Base-by-base conservation (phyloP, 1,139 yeast species). In the Casaregolazyma lundiana region DNA sequence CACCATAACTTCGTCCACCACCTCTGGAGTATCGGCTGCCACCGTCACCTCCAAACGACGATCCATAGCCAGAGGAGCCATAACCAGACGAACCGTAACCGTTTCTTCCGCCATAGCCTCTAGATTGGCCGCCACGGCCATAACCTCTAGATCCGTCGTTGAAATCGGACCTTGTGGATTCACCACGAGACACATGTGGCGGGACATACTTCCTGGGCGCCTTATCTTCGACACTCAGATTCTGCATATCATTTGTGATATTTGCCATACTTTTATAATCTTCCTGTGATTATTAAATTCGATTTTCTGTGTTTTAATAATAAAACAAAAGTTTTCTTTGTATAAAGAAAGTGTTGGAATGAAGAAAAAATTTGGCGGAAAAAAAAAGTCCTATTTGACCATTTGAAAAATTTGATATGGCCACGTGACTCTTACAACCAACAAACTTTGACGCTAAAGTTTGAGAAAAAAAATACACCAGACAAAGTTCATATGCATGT, bases 161-260 rank as follows among this genome's bases (percentile, higher is more conserved):
- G 46, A 61, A 59, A 51, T 57, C 55, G 18, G 21, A 18, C 22
- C 29, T 7, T 37, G 50, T 46, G 37, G 48, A 49, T 21, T 38
- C 44, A 21, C 48, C 50, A 40, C 61, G 56, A 11, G 62, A 57
- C 58, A 78, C 72, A 66, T 81, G 88, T 53, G 90, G 90, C 51
- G 90, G 90, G 34, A 82, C 84, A 66, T 83, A 83, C 24, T 62
- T 55, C 35, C 38, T 44, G 13, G 38, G 57, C 52, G 51, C 53
- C 48, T 56, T 58, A 49, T 61, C 69, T 49, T 63, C 61, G 50
- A 73, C 64, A 60, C 63, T 66, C 59, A 75, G 56, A 47, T 72
- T 69, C 51, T 71, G 68, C 66, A 76, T 63, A 36, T 43, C 48
- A 54, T 71, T 68, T 53, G 71, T 64, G 52, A 73, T 62, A 50